Base-by-base conservation (phyloP, 768 basidiomycete genomes). In the Xerocomellus amylosporus region DNA sequence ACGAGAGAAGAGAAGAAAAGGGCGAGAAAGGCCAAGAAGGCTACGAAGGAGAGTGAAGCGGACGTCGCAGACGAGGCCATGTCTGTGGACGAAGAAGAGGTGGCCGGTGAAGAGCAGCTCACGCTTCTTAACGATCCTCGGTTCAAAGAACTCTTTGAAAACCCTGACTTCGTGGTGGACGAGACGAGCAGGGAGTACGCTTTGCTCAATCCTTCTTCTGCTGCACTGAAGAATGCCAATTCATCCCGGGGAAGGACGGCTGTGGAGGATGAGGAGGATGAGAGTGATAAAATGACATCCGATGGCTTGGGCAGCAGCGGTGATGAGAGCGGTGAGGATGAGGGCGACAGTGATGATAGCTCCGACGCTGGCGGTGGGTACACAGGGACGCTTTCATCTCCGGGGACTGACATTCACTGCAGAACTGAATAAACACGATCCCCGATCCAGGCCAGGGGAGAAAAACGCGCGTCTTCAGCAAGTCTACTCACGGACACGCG, bases 101-200 rank as follows among this genome's bases (percentile, higher is more conserved):
- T 37, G 12, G 60, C 44, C 15, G 58, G 63, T 22, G 66, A 63
- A 49, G 64, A 64, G 59, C 54, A 59, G 53, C 56, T 73, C 39
- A 85, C 71, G 49, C 70, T 96, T 55, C 84, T 95, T 59, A 83
- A 75, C 42, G 97, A 99, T 71, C 84, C 87, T 51, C 88, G 97
- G 51, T 99, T 98, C 80, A 78, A 86, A 53, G 87, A 84, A 42
- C 79, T 99, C 37, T 99, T 97, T 71, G 85, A 91, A 73, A 86
- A 97, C 65, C 87, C 92, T 4, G 90, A 90, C 52, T 99, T 92
- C 70, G 80, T 88, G 64, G 90, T 99, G 59, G 96, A 98, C 71
- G 90, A 94, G 75, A 80, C 74, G 39, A 90, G 78, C 60, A 79
- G 90, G 63, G 97, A 98, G 75, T 98, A 79, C 69, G 89, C 87